Base-by-base conservation (phyloP, 202 grass and related monocot species). In the Schoenoplectus triqueter region DNA sequence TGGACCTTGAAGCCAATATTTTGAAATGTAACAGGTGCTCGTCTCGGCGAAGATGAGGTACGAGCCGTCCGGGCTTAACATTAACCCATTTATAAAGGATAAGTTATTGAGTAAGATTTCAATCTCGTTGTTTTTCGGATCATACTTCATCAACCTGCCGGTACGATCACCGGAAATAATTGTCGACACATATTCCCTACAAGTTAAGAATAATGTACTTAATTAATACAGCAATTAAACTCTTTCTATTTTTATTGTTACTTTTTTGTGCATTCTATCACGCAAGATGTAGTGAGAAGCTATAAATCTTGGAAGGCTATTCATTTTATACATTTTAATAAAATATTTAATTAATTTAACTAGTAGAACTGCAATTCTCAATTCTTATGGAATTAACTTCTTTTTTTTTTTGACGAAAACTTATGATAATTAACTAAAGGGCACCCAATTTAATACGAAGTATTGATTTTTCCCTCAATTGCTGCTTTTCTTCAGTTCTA, bases 31-130 rank as follows among this genome's bases (percentile, higher is more conserved):
- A 51, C 93, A 87, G 0, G 90, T 90, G 0, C 83, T 88, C 54
- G 95, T 98, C 55, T 98, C 93, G 0, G 83, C 78, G 0, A 98
- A 60, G 15, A 95, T 89, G 0, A 98, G 82, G 75, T 90, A 86
- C 0, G 82, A 93, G 0, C 91, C 78, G 3, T 92, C 90, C 0
- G n/a, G 47, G 69, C 95, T 95, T 55, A 98, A 77, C 3, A 88
- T 84, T 0, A 98, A 0, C 15, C 90, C 92, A 2, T 98, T 98
- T 5, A 87, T 85, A 57, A 98, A 98, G 4, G 85, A 19, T 0
- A 98, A 60, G 0, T 82, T 83, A 1, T 93, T 86, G 1, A 65
- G 84, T 31, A 98, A 7, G 13, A 95, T 83, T 18, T 90, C 68
- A 1, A 92, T 85, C 2, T 84, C 1, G 0, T 67, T 82, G 13